These are phyloP conservation scores for Cercospora sp. DNA, from an alignment of 2,329 filamentous ascomycete genomes.

Conservation along the genomic window DNA sequence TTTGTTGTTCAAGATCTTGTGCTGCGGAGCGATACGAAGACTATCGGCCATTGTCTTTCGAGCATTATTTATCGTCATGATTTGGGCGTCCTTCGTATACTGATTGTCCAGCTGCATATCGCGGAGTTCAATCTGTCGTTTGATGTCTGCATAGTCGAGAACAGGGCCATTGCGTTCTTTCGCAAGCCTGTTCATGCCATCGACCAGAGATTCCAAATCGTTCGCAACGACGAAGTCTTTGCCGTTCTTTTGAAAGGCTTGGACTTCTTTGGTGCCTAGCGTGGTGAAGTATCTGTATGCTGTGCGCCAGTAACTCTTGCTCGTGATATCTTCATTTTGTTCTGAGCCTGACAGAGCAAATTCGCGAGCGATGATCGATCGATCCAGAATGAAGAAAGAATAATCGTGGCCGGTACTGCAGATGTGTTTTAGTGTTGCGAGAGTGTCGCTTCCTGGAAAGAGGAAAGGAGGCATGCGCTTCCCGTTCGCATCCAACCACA, in stretches of 20 bases:
- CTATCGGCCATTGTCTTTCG: neutral
- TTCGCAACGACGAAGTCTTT: neutral
- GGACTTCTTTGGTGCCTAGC: neutral
- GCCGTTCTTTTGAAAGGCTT: neutral
- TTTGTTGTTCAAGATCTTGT: neutral
- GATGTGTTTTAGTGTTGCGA: neutral
- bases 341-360: neutral
- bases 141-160: neutral
- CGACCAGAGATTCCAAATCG: neutral
- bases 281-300: constrained; percentile 1
- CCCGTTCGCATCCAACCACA: neutral
- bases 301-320: neutral
- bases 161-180: constrained; percentile 1
- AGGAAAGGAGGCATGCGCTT: constrained; percentile 6
- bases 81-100: neutral
- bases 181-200: neutral
- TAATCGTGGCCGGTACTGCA: neutral
- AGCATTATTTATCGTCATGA: constrained; percentile 1
- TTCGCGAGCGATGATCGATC: neutral
- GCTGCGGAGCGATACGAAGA: neutral
- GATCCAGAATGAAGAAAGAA: neutral
- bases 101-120: neutral
- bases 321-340: constrained; percentile 1
- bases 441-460: constrained; percentile 1
- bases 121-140: neutral